These are phyloP conservation scores for Elasticomyces elasticus DNA, from an alignment of 495 filamentous ascomycete species.

Conservation along the genomic window DNA sequence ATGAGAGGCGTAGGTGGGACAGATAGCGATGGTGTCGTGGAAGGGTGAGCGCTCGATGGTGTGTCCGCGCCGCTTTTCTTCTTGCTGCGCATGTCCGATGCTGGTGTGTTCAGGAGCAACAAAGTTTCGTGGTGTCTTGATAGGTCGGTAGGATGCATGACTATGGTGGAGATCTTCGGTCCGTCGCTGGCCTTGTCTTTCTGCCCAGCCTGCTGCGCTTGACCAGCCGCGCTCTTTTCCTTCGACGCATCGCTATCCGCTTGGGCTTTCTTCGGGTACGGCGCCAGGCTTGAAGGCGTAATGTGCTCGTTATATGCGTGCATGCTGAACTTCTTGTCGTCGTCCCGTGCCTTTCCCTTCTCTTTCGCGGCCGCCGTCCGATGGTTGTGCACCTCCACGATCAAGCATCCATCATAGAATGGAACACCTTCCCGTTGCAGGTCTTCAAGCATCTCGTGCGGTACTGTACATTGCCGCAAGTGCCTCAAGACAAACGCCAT, in stretches of 20 bases:
- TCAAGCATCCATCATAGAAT: conserved; percentile 95
- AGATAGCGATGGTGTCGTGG: conserved; percentile 54
- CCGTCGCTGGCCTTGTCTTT: conserved; percentile 35
- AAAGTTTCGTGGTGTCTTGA: conserved; percentile 63
- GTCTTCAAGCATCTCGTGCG: conserved; percentile 66
- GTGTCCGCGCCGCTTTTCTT: conserved; percentile 39
- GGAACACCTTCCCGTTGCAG: conserved; percentile 52
- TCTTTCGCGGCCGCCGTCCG: conserved; percentile 49
- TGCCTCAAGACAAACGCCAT: conserved; percentile 80
- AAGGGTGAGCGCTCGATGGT: conserved; percentile 47
- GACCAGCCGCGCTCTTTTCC: conserved; percentile 46
- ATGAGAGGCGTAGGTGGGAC: conserved; percentile 46
- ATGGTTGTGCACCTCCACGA: conserved; percentile 84
- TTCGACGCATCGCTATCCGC: conserved; percentile 24
- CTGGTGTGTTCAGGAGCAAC: conserved; percentile 63
- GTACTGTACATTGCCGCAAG: conserved; percentile 54
- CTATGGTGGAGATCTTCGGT: conserved; percentile 61
- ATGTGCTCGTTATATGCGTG: conserved; percentile 83
- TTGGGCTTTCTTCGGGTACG: conserved; percentile 41
- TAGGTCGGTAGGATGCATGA: conserved; percentile 74
- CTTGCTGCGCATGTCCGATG: conserved; percentile 39
- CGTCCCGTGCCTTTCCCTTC: conserved; percentile 43
- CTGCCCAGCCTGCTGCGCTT: conserved; percentile 16
- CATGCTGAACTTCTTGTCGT: conserved; percentile 67
- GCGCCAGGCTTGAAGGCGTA: conserved; percentile 76